Conservation (phyloP, 306 rosid genomes). For the Astragalus glycyphyllos region DNA sequence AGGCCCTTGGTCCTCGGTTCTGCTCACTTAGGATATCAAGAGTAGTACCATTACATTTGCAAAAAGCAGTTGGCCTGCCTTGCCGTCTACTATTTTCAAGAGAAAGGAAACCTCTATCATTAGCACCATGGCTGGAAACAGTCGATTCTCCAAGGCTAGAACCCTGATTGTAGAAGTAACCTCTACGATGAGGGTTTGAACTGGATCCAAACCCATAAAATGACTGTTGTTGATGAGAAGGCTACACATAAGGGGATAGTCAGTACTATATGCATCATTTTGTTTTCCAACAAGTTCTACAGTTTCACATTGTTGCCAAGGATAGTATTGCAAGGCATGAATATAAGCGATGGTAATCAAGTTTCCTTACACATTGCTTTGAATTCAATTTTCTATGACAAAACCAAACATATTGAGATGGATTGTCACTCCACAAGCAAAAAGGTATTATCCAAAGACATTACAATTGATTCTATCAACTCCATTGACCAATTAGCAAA, state of each 20-base stretch:
- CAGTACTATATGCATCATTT: slow-evolving; percentile 39
- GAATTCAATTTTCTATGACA: background rate
- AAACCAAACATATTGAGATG: background rate
- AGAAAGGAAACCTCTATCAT: slow-evolving; percentile 61
- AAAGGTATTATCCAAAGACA: background rate
- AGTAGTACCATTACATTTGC: slow-evolving; percentile 76
- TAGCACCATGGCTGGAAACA: slow-evolving; percentile 43
- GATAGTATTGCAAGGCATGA: background rate
- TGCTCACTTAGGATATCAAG: slow-evolving; percentile 80
- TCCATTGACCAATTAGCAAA: background rate
- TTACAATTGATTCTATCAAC: background rate
- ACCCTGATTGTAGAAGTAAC: slow-evolving; percentile 67
- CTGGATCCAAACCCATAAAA: slow-evolving; percentile 79
- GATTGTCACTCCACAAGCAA: background rate
- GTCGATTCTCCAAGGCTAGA: slow-evolving; percentile 60
- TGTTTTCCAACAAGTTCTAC: slow-evolving; percentile 19
- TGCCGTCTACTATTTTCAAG: slow-evolving; percentile 65
- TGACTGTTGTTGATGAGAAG: slow-evolving; percentile 72
- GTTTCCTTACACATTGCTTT: background rate
- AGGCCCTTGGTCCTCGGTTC: slow-evolving; percentile 88
- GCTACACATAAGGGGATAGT: slow-evolving; percentile 57
- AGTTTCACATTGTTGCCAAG: slow-evolving; percentile 20
- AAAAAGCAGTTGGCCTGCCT: slow-evolving; percentile 57
- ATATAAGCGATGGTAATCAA: slow-evolving; percentile 17
- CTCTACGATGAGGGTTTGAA: slow-evolving; percentile 67